These are phyloP conservation scores for Trichosporon faecale DNA, from an alignment of 1,284 basidiomycete species.

Conservation along the genomic window DNA sequence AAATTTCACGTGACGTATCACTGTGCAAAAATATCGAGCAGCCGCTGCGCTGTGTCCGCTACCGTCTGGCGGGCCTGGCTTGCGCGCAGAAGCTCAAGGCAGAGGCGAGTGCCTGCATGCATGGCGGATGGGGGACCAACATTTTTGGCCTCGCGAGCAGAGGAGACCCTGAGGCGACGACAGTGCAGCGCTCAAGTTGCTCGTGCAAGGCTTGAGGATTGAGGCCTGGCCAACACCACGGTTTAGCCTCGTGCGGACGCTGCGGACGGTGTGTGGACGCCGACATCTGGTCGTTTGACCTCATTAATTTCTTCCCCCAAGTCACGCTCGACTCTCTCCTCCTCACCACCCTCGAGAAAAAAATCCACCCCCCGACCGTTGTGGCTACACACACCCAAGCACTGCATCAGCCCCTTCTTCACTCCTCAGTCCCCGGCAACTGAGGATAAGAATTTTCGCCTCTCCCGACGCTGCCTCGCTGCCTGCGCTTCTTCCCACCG, in stretches of 20 bases:
- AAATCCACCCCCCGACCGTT: neutral
- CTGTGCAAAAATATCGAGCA: neutral
- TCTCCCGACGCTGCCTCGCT: neutral
- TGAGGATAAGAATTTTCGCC: slow-evolving; percentile 8
- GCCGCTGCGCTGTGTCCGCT: neutral
- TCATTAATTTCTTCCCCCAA: slow-evolving; percentile 1
- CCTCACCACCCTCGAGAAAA: neutral
- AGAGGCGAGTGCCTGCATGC: too few species aligned
- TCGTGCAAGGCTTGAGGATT: neutral
- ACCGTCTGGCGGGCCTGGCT: too few species aligned
- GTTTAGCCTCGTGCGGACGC: neutral
- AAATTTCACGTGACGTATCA: neutral
- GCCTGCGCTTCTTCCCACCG: neutral
- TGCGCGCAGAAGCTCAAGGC: too few species aligned
- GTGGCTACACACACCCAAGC: slow-evolving; percentile 9
- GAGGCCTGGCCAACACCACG: neutral
- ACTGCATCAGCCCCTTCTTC: neutral
- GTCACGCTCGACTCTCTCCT: neutral
- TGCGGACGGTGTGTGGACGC: too few species aligned
- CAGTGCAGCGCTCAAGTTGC: neutral
- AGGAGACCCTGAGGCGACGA: neutral
- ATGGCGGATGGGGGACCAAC: too few species aligned
- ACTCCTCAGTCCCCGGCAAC: slow-evolving; percentile 10
- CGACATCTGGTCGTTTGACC: neutral
- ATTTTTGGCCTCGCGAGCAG: neutral